These are phyloP conservation scores for Ganoderma multipileum DNA, from an alignment of 1,284 basidiomycete genomes.

Conservation along the genomic window DNA sequence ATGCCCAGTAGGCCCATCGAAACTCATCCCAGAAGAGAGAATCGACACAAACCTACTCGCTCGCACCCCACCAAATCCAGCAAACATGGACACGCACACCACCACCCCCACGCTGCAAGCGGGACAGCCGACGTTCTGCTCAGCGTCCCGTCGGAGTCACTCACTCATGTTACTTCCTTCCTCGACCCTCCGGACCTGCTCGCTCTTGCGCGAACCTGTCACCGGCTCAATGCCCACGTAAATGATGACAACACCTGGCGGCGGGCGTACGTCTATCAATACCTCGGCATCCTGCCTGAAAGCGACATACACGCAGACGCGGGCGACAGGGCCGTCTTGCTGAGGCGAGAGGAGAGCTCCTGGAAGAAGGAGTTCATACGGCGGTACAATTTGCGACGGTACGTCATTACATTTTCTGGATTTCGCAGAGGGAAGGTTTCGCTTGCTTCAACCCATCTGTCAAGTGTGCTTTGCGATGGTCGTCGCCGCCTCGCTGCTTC, in stretches of 20 bases:
- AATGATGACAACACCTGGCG: constrained; percentile 85
- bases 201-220: constrained; percentile 62
- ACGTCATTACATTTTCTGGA: constrained; percentile 32
- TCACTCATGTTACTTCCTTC: constrained; percentile 81
- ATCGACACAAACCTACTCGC: constrained; percentile 35
- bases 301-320: constrained; percentile 49
- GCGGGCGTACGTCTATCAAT: constrained; percentile 78
- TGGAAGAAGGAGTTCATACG: constrained; percentile 76
- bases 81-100: constrained; percentile 58
- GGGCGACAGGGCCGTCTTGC: constrained; percentile 47
- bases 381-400: constrained; percentile 64
- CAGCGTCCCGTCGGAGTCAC: constrained; percentile 72
- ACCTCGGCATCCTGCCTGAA: constrained; percentile 72
- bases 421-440: constrained; percentile 10
- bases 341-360: constrained; percentile 60
- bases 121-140: constrained; percentile 47
- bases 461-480: constrained; percentile 7
- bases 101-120: constrained; percentile 25
- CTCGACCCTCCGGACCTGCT: constrained; percentile 73
- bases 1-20: constrained; percentile 59
- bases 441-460: not conserved
- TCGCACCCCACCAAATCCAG: constrained; percentile 32
- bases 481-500: constrained; percentile 11
- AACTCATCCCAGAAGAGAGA: constrained; percentile 42
- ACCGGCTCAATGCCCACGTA: constrained; percentile 67